Evolutionary conservation across 1,284 basidiomycete genomes (phyloP).

Genomic region (Megacollybia platyphylla): DNA sequence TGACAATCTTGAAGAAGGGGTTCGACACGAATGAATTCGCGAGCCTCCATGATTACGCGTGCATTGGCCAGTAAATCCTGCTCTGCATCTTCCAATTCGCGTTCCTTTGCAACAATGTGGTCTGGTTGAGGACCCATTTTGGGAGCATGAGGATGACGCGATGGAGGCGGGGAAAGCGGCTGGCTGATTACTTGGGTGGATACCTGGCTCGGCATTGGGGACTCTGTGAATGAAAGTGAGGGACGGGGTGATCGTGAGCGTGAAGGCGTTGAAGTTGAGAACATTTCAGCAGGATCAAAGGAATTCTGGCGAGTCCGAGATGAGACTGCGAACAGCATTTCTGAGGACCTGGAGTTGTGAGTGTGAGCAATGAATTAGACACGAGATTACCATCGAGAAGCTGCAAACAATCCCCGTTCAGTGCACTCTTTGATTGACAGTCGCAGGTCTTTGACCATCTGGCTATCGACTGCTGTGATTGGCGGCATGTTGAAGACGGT

Average conservation of each 20-base stretch:
- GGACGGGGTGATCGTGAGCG: not conserved
- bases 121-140: conserved; percentile 14
- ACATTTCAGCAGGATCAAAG: conserved; percentile 12
- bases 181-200: conserved; percentile 1
- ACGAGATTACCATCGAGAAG: not conserved
- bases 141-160: conserved; percentile 8
- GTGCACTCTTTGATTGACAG: conserved; percentile 1
- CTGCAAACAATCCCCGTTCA: not conserved
- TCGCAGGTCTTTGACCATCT: conserved; percentile 1
- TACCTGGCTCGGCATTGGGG: conserved; percentile 2
- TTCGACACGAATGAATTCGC: conserved; percentile 72
- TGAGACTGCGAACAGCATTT: conserved; percentile 56
- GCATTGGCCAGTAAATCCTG: conserved; percentile 62
- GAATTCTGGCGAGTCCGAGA: conserved; percentile 25
- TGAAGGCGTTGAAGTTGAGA: conserved; percentile 9
- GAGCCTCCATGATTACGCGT: conserved; percentile 63
- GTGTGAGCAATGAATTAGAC: not conserved
- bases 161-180: not conserved
- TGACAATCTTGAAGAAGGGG: conserved; percentile 47
- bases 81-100: conserved; percentile 45
- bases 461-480: not conserved
- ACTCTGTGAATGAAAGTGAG: not conserved
- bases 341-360: conserved; percentile 46
- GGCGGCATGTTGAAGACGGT: not conserved
- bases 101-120: conserved; percentile 19